Evolutionary conservation across 2,329 filamentous ascomycete species (phyloP).

Genomic region (Dichotomopilus funicola): DNA sequence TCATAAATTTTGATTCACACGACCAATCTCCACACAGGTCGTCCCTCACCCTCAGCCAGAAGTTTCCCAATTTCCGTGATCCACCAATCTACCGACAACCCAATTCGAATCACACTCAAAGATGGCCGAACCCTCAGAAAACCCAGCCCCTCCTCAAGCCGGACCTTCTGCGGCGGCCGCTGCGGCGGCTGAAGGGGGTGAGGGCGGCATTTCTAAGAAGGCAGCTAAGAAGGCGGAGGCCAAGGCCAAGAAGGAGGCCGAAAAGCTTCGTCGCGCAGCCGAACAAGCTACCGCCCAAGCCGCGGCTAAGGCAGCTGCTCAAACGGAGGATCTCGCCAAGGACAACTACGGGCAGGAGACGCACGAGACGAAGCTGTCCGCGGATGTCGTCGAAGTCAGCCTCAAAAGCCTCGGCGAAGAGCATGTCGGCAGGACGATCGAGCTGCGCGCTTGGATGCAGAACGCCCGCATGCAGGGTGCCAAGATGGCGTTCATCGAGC

Average conservation of each 20-base stretch:
- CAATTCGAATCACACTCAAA: background rate
- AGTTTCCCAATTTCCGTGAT: background rate
- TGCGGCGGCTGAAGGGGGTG: slow-evolving; percentile 27
- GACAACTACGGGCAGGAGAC: slow-evolving; percentile 72
- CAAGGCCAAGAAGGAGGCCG: slow-evolving; percentile 83
- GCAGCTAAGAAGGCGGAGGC: slow-evolving; percentile 76
- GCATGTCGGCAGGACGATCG: slow-evolving; percentile 63
- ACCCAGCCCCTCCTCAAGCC: slow-evolving; percentile 15
- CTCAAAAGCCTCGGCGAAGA: slow-evolving; percentile 59
- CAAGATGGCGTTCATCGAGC: slow-evolving; percentile 85
- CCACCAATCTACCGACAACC: background rate
- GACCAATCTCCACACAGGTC: background rate
- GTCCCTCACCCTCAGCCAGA: background rate
- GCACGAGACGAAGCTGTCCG: slow-evolving; percentile 45
- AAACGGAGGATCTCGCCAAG: slow-evolving; percentile 58
- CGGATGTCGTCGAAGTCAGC: slow-evolving; percentile 49
- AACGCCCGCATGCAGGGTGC: slow-evolving; percentile 83
- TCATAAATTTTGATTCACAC: slow-evolving; percentile 11
- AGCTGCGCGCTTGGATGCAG: slow-evolving; percentile 74
- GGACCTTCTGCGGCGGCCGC: slow-evolving; percentile 8
- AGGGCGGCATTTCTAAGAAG: slow-evolving; percentile 61
- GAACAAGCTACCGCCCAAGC: slow-evolving; percentile 68
- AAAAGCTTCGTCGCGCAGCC: slow-evolving; percentile 66
- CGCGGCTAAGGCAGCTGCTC: slow-evolving; percentile 56
- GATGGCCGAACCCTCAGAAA: slow-evolving; percentile 18